Conservation (phyloP, 169 alveolate genomes). For the Eimeria acervulina region DNA sequence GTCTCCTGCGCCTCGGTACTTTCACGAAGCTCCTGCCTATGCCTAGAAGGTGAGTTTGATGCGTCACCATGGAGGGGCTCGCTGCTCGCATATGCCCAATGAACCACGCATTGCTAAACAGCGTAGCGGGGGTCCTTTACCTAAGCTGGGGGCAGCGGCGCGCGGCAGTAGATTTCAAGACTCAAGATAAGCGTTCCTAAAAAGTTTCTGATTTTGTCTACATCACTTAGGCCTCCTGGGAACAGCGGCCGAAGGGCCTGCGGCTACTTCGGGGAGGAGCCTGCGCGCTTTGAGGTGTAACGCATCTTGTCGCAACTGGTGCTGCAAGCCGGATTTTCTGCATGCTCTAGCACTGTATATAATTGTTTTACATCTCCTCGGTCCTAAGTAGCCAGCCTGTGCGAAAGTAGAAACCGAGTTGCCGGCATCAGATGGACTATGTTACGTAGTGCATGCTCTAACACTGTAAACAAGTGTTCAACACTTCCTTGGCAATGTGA, state of each 20-base stretch:
- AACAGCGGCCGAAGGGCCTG: neutral
- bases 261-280: neutral
- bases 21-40: too few relatives aligned
- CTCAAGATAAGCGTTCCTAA: neutral
- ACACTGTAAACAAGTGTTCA: too few relatives aligned
- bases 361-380: neutral
- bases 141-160: neutral
- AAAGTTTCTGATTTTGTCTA: neutral
- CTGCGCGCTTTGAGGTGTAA: neutral
- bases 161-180: neutral
- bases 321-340: neutral
- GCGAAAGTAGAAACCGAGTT: neutral
- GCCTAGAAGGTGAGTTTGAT: too few relatives aligned
- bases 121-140: neutral
- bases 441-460: neutral
- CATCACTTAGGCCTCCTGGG: neutral
- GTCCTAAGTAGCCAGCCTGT: neutral
- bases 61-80: neutral
- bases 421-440: neutral
- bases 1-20: too few relatives aligned
- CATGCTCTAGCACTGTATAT: neutral
- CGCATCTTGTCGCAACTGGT: neutral
- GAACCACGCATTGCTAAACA: neutral
- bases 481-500: neutral
- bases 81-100: neutral